phyloP scores from a whole-genome alignment of 108 stramenopile species.

The Aureococcus anophagefferens region DNA sequence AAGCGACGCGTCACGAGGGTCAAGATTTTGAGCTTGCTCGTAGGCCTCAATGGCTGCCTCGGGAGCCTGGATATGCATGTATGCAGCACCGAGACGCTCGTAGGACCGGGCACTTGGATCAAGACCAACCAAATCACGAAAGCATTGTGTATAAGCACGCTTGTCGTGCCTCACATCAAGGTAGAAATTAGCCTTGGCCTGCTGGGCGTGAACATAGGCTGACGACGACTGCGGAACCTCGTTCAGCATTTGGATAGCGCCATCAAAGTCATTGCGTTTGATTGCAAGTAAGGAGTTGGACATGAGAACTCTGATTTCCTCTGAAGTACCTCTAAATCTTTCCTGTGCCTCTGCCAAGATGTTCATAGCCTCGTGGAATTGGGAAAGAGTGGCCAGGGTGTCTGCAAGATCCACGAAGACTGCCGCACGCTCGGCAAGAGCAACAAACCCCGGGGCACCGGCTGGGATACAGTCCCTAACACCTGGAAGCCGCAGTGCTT shows the following conservation, averaged over 20 bases:
- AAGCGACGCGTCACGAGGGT: conserved; percentile 33
- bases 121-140: conserved; percentile 35
- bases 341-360: conserved; percentile 17
- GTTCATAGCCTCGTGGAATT: conserved; percentile 16
- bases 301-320: conserved; percentile 43
- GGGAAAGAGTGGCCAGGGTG: neutral
- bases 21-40: conserved; percentile 34
- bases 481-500: conserved; percentile 22
- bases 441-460: neutral
- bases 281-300: conserved; percentile 41
- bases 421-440: conserved; percentile 13
- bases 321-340: conserved; percentile 23
- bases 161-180: conserved; percentile 46
- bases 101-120: conserved; percentile 20
- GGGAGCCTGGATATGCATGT: conserved; percentile 47
- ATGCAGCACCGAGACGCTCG: conserved; percentile 49
- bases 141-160: conserved; percentile 39
- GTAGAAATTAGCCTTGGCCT: conserved; percentile 45
- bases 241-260: conserved; percentile 38
- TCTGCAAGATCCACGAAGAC: conserved; percentile 24
- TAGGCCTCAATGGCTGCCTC: conserved; percentile 50
- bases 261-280: conserved; percentile 30
- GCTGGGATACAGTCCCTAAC: neutral
- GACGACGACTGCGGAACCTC: conserved; percentile 23
- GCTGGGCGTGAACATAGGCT: conserved; percentile 29